Percentiles rank a stretch among this genome's conserved stretches.
Conservation (phyloP, 495 filamentous ascomycete genomes). For the Podospora fimiseda region DNA sequence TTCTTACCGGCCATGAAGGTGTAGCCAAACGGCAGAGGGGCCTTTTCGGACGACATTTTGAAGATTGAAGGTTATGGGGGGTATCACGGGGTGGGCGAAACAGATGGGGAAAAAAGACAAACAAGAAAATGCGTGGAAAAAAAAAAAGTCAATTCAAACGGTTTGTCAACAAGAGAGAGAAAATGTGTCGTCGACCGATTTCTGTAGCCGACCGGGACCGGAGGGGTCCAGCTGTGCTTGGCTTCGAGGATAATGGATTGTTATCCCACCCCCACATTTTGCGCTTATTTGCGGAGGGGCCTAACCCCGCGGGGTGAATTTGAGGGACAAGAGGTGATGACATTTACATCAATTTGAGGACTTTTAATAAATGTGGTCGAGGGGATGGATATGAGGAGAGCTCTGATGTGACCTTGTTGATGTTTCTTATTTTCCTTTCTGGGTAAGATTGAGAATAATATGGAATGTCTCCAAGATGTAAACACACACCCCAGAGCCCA, state of each 20-base stretch:
- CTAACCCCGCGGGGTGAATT: constrained; percentile 10
- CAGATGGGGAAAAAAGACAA: background rate
- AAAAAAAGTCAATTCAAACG: constrained; percentile 12
- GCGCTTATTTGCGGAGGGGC: background rate
- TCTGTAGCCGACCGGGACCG: constrained; percentile 2
- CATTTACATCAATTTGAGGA: no score
- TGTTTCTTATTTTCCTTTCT: no score
- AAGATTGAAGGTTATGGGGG: background rate
- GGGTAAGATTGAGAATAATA: no score
- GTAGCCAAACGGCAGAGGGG: constrained; percentile 31
- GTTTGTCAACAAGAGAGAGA: constrained; percentile 2
- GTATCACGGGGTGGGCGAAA: background rate
- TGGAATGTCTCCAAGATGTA: no score
- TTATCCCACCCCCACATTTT: constrained; percentile 7
- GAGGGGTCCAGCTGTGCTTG: constrained; percentile 3
- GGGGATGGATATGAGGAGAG: no score
- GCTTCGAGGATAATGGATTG: background rate
- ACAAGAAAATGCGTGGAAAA: background rate
- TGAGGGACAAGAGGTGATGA: no score
- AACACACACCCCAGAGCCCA: no score
- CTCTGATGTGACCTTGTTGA: no score
- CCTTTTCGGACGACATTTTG: constrained; percentile 28
- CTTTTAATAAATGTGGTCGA: no score
- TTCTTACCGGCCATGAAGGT: constrained; percentile 31
- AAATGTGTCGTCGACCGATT: constrained; percentile 5